Evolutionary conservation across 257 asterid species (phyloP).

Genomic region (Solanum arcanum): DNA sequence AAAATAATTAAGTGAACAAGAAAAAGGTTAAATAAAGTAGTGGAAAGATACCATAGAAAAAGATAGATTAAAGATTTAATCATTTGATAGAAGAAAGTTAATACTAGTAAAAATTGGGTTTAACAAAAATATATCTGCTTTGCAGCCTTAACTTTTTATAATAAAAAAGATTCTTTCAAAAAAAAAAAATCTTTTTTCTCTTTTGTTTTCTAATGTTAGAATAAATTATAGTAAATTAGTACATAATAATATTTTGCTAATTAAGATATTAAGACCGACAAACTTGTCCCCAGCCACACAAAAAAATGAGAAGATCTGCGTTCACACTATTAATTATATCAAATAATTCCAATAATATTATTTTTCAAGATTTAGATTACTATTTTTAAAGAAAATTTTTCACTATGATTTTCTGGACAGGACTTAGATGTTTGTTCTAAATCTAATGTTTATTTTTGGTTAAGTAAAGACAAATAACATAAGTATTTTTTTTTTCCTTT

Average conservation of each 20-base stretch:
- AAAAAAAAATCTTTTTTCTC: constrained; percentile 16
- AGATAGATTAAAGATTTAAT: constrained; percentile 32
- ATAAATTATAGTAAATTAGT: background rate
- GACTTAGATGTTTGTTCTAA: background rate
- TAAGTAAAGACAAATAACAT: background rate
- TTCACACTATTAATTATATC: background rate
- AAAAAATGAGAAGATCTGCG: background rate
- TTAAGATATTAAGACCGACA: background rate
- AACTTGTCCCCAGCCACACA: background rate
- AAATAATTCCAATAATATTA: background rate
- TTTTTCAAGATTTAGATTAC: background rate
- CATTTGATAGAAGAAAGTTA: constrained; percentile 34
- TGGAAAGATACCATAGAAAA: constrained; percentile 15
- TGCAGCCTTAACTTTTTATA: constrained; percentile 39
- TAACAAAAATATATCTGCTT: constrained; percentile 16
- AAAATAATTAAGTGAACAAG: background rate
- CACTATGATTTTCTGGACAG: background rate
- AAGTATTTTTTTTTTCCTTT: background rate
- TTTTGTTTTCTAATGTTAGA: background rate
- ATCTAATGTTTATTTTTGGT: background rate
- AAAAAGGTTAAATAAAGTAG: constrained; percentile 9
- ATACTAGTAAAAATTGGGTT: constrained; percentile 11
- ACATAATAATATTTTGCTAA: background rate
- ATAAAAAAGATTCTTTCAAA: constrained; percentile 18
- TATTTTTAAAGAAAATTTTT: background rate